Conservation (phyloP, 306 rosid genomes). For the Dalbergia oliveri region DNA sequence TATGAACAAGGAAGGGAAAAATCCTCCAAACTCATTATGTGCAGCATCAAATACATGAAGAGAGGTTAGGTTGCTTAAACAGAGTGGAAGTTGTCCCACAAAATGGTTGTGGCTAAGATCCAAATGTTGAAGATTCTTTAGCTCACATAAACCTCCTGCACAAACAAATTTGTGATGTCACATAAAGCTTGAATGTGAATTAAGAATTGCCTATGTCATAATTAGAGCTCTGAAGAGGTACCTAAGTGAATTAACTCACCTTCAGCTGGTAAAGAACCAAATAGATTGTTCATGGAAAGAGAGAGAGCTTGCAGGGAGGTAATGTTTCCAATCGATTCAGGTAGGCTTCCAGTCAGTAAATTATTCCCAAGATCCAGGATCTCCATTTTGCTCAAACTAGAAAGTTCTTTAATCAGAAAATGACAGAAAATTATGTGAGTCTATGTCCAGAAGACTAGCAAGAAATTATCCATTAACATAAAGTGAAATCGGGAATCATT, state of each 20-base stretch:
- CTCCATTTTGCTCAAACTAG: conserved; percentile 11
- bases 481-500: too few relatives aligned
- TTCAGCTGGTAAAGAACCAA: conserved; percentile 13
- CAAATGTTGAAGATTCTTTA: conserved; percentile 27
- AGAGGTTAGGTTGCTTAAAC: conserved; percentile 38
- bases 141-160: conserved; percentile 30
- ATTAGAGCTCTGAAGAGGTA: not conserved
- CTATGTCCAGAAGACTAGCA: not conserved
- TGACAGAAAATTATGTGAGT: not conserved
- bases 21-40: conserved; percentile 12
- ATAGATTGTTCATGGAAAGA: conserved; percentile 19
- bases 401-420: conserved; percentile 4
- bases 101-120: conserved; percentile 28
- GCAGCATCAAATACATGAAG: conserved; percentile 33
- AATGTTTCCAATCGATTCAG: conserved; percentile 17
- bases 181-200: too few relatives aligned
- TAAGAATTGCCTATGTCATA: not conserved
- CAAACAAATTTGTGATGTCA: not conserved
- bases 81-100: not conserved
- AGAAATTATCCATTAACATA: not conserved
- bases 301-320: conserved; percentile 25
- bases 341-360: conserved; percentile 10
- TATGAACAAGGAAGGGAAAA: not conserved
- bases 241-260: conserved; percentile 1
- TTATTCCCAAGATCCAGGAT: conserved; percentile 17